These are phyloP conservation scores for Astrephomene gubernaculifera DNA, from an alignment of 139 green algal species.

Conservation along the genomic window DNA sequence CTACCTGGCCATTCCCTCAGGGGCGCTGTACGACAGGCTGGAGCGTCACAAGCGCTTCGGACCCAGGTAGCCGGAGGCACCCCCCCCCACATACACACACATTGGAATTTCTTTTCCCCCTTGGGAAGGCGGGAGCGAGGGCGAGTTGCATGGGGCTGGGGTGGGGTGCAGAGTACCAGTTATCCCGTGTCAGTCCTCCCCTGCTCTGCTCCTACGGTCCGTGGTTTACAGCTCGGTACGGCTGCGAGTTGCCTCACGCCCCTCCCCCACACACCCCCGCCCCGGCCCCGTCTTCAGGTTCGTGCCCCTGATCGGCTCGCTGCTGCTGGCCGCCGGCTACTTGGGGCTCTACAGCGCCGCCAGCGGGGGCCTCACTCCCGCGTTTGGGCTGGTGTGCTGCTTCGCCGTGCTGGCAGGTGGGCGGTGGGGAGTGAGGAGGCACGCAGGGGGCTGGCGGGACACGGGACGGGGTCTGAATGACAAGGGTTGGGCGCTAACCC, in stretches of 20 bases:
- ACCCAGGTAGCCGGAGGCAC: neutral
- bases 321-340: constrained; percentile 1
- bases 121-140: too few relatives aligned
- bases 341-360: constrained; percentile 4
- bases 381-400: neutral
- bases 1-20: constrained; percentile 37
- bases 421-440: neutral
- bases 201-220: too few relatives aligned
- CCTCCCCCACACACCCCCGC: neutral
- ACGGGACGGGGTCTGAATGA: too few relatives aligned
- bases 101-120: too few relatives aligned
- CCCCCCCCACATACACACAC: too few relatives aligned
- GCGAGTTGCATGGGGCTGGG: too few relatives aligned
- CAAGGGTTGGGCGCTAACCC: too few relatives aligned
- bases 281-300: neutral
- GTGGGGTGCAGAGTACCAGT: too few relatives aligned
- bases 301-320: neutral
- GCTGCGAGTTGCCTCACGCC: too few relatives aligned
- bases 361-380: neutral
- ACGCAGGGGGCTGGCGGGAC: too few relatives aligned
- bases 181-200: too few relatives aligned
- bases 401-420: constrained; percentile 20
- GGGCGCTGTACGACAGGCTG: constrained; percentile 22
- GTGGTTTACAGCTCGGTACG: too few relatives aligned
- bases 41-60: constrained; percentile 34